Base-by-base conservation (phyloP, 2,329 filamentous ascomycete genomes). In the Stylonectria norvegica region DNA sequence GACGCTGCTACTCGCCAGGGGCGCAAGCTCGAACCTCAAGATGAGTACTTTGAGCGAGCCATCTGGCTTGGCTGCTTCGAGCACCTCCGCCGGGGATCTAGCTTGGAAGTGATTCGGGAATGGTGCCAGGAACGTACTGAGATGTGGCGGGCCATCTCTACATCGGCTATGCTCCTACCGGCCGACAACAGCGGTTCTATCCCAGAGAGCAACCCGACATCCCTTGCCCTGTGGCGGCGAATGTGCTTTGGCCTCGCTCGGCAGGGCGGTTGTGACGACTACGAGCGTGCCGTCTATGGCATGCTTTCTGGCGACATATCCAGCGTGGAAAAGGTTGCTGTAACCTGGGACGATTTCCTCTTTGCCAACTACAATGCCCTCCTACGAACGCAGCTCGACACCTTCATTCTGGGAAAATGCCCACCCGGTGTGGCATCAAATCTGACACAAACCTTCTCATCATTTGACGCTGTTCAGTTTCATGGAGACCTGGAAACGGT, bases 11-110 rank as follows among this genome's bases (percentile, higher is more conserved):
- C 81, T 25, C 79, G 93, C 45, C 90, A 97, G 63, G 76, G 75
- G 34, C 79, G 86, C 38, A 80, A 76, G 35, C 71, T 97, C 28
- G 85, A 95, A 59, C 78, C 82, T 17, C 81, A 90, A 55, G 93
- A 98, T 59, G 82, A 89, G 50, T 90, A 83, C 56, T 93, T 91
- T 48, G 93, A 98, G 67, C 80, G 85, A 38, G 86, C 89, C 3
- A 86, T 95, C 33, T 97, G 93, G 90, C 76, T 90, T 45, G 85
- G 87, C n/a, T 93, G 88, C 65, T 97, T 89, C 70, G 89, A 95
- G 62, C 86, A 95, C 72, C 72, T 98, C 37, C 82, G 91, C 34
- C 81, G 89, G 32, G 93, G 93, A n/a, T 83, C 81, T 50, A 80
- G 75, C 46, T 79, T 86, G 67, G 67, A 76, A 7, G 78, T 85